These are phyloP conservation scores for Saturnispora dispora DNA, from an alignment of 805 yeast genomes.

Conservation along the genomic window DNA sequence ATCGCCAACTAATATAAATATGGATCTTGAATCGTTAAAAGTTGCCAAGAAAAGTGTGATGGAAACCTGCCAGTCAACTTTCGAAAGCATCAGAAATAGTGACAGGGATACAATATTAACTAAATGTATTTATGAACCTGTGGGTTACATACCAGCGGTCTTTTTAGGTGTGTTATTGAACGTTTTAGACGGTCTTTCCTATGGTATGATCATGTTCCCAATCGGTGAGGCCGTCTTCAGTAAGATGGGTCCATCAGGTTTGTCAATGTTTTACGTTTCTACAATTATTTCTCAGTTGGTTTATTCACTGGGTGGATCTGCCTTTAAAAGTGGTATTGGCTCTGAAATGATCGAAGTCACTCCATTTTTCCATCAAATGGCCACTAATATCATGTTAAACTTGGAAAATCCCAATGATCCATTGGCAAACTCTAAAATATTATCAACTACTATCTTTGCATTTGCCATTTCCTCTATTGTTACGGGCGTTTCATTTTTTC, in stretches of 20 bases:
- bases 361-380: constrained; percentile 96
- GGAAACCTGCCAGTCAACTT: background rate
- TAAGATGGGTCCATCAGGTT: constrained; percentile 75
- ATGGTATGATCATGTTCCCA: constrained; percentile 97
- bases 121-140: constrained; percentile 31
- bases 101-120: constrained; percentile 17
- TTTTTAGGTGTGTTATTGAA: constrained; percentile 77
- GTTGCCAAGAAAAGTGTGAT: background rate
- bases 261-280: constrained; percentile 90
- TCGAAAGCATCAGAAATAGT: constrained; percentile 10
- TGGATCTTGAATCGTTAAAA: constrained; percentile 12
- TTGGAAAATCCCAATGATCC: constrained; percentile 29
- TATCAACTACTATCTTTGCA: constrained; percentile 67
- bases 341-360: constrained; percentile 99
- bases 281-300: constrained; percentile 85
- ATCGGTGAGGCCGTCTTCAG: constrained; percentile 72
- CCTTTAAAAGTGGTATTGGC: constrained; percentile 85
- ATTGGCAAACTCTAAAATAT: constrained; percentile 3
- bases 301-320: constrained; percentile 84
- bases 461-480: constrained; percentile 76
- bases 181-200: constrained; percentile 85
- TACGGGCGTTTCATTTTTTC: constrained; percentile 74
- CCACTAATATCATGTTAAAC: constrained; percentile 48
- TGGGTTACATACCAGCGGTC: constrained; percentile 64
- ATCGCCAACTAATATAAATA: background rate